A percentile compares a stretch with the other conserved stretches of the same genome.
Evolutionary conservation across 2,329 filamentous ascomycete species (phyloP).

Genomic region (Colletotrichum cordylinicola): DNA sequence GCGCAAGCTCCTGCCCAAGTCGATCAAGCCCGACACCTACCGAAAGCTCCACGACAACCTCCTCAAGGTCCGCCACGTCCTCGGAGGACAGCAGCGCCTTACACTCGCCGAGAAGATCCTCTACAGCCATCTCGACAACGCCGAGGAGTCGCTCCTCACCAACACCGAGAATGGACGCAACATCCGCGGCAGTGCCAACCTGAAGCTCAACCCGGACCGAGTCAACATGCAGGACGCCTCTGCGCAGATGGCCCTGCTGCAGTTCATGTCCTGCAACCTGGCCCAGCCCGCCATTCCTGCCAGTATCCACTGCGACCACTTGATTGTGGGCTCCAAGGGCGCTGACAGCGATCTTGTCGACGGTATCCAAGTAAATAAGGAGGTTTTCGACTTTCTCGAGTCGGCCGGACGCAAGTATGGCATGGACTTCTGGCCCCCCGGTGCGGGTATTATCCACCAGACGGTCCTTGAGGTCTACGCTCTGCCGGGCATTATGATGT

Average conservation of each 20-base stretch:
- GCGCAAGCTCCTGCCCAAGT: conserved; percentile 32
- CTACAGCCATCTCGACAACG: conserved; percentile 91
- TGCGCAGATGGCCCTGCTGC: conserved; percentile 96
- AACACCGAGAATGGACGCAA: conserved; percentile 83
- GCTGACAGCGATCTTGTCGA: conserved; percentile 84
- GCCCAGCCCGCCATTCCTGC: conserved; percentile 90
- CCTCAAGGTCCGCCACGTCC: conserved; percentile 73
- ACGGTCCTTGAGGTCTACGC: conserved; percentile 98
- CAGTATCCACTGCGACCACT: conserved; percentile 98
- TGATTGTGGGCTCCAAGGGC: conserved; percentile 95
- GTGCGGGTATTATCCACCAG: conserved; percentile 96
- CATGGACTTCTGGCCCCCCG: conserved; percentile 95
- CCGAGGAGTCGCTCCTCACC: conserved; percentile 84
- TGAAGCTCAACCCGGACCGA: conserved; percentile 96
- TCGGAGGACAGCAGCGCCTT: conserved; percentile 67
- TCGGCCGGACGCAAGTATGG: conserved; percentile 90
- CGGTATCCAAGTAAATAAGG: conserved; percentile 90
- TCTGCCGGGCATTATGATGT: conserved; percentile 97
- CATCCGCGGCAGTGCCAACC: conserved; percentile 86
- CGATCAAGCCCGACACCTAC: conserved; percentile 72
- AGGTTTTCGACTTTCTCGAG: conserved; percentile 97
- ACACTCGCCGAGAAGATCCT: conserved; percentile 98
- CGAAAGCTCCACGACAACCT: conserved; percentile 81
- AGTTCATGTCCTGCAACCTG: conserved; percentile 98
- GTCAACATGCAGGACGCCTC: conserved; percentile 99